These are phyloP conservation scores for Aureobasidium zeae DNA, from an alignment of 2,329 filamentous ascomycete genomes.

Conservation along the genomic window DNA sequence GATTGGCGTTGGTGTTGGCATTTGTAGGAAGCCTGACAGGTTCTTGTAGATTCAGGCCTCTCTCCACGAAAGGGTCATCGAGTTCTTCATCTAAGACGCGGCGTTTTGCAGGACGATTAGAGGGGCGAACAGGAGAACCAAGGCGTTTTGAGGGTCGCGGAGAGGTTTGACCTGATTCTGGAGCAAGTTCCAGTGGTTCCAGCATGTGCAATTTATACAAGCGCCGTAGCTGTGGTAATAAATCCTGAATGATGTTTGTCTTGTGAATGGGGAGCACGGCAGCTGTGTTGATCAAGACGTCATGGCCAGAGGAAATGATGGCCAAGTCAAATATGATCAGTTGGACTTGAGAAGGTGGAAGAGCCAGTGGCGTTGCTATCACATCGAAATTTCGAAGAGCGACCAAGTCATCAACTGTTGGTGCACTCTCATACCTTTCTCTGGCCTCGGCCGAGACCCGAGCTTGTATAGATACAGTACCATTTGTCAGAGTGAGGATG, in stretches of 20 bases:
- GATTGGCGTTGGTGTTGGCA: not conserved
- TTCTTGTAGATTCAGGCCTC: constrained; percentile 23
- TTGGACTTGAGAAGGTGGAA: not conserved
- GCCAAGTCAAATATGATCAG: constrained; percentile 5
- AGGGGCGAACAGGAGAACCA: constrained; percentile 15
- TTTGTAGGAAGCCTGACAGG: constrained; percentile 17
- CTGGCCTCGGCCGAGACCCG: not conserved
- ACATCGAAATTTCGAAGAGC: not conserved
- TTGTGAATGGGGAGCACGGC: constrained; percentile 1
- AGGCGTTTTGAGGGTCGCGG: not conserved
- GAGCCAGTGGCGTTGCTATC: not conserved
- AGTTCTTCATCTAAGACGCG: not conserved
- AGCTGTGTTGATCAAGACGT: not conserved
- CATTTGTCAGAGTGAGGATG: not conserved
- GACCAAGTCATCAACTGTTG: not conserved
- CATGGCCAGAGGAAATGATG: not conserved
- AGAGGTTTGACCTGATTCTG: not conserved
- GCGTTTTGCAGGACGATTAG: not conserved
- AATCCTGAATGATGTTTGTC: not conserved
- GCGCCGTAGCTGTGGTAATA: not conserved
- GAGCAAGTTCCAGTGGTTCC: not conserved
- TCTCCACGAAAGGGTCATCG: constrained; percentile 22
- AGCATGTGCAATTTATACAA: not conserved
- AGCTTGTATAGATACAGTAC: not conserved
- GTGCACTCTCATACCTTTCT: not conserved